A percentile compares a stretch with the other conserved stretches of the same genome.
Conservation (phyloP, 345 rosid species). For the Eucalyptus camaldulensis region DNA sequence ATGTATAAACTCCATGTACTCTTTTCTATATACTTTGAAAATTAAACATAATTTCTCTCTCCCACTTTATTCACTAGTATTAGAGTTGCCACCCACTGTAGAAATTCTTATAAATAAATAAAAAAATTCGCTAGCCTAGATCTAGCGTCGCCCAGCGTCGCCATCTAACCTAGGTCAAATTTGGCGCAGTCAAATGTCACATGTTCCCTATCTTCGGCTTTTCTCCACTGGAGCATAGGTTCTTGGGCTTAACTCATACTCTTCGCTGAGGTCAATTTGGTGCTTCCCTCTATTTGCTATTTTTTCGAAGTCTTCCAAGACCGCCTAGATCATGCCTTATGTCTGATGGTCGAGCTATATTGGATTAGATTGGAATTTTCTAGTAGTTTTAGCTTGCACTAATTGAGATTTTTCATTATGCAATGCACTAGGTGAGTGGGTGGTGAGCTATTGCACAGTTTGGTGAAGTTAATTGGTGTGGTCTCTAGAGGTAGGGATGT, state of each 20-base stretch:
- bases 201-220: fast-evolving
- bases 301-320: neutral
- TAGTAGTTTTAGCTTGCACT: neutral
- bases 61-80: no score
- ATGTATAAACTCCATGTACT: no score
- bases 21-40: no score
- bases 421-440: neutral
- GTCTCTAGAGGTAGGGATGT: neutral
- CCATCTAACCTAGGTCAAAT: no score
- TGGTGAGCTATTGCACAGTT: neutral
- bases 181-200: no score
- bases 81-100: no score
- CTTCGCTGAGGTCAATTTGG: neutral
- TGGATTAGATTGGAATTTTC: neutral
- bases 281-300: neutral
- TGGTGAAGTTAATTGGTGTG: neutral
- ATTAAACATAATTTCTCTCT: no score
- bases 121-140: no score
- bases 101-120: no score
- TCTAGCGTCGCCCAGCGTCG: fast-evolving
- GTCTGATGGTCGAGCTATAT: neutral
- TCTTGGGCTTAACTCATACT: no score
- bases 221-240: no score
- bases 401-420: neutral
- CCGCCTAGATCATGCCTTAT: neutral